phyloP scores from a whole-genome alignment of 257 asterid species.

The Mentha longifolia region DNA sequence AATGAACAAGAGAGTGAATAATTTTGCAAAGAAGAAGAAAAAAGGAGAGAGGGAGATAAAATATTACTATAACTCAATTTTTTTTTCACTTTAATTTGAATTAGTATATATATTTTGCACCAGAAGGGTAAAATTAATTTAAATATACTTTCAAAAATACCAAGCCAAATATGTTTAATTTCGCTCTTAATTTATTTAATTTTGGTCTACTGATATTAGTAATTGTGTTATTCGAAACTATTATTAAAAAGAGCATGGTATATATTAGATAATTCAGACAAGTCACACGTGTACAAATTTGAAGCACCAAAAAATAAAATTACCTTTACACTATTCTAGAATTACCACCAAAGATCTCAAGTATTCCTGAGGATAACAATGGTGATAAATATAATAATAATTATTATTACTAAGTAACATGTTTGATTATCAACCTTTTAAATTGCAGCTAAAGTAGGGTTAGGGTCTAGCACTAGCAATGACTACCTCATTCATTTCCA shows the following conservation, averaged over 20 bases:
- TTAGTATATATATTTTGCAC: too few relatives aligned
- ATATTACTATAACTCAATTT: too few relatives aligned
- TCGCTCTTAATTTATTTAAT: background rate
- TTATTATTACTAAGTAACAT: too few relatives aligned
- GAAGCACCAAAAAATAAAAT: background rate
- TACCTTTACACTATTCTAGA: constrained; percentile 18
- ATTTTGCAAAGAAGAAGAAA: background rate
- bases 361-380: background rate
- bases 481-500: too few relatives aligned
- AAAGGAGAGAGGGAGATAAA: too few relatives aligned
- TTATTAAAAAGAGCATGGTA: too few relatives aligned
- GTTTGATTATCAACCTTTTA: too few relatives aligned
- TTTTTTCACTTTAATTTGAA: too few relatives aligned
- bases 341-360: constrained; percentile 28
- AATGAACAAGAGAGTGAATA: background rate
- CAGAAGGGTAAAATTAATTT: background rate
- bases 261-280: background rate
- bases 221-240: background rate
- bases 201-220: background rate
- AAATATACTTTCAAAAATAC: background rate
- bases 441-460: too few relatives aligned
- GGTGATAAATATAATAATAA: background rate
- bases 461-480: too few relatives aligned
- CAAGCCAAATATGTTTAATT: background rate
- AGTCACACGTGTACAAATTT: too few relatives aligned